Conservation (phyloP, 2,329 filamentous ascomycete genomes). For the Trichophyton simii region DNA sequence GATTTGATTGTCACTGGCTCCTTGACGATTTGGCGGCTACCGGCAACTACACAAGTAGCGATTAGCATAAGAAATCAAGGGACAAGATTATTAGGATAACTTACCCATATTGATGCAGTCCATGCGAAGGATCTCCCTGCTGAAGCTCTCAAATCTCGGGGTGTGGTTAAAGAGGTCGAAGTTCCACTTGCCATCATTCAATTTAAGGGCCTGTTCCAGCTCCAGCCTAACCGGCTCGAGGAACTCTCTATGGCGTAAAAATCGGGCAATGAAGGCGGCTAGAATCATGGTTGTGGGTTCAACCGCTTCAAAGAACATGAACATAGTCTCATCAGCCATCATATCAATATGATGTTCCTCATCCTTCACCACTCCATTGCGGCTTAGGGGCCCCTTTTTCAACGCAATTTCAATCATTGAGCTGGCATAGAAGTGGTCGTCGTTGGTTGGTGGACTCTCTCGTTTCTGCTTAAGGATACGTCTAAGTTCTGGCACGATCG, state of each 20-base stretch:
- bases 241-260: not conserved
- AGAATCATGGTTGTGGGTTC: not conserved
- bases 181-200: not conserved
- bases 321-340: constrained; percentile 3
- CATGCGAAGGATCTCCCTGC: not conserved
- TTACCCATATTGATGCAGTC: not conserved
- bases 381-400: not conserved
- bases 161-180: not conserved
- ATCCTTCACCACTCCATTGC: not conserved
- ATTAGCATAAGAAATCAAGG: not conserved
- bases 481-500: not conserved
- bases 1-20: not conserved
- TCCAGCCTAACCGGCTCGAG: not conserved
- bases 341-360: constrained; percentile 1
- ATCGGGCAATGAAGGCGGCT: not conserved
- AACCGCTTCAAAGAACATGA: constrained; percentile 1
- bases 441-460: not conserved
- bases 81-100: not conserved
- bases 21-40: not conserved
- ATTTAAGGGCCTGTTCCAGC: not conserved
- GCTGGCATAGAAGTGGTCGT: not conserved
- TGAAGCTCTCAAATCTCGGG: not conserved
- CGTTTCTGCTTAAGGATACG: not conserved
- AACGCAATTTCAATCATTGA: not conserved
- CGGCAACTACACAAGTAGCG: not conserved